A percentile compares a stretch with the other conserved stretches of the same genome.
These are phyloP conservation scores for Ochetophila trinervis DNA, from an alignment of 306 rosid genomes.

Conservation along the genomic window DNA sequence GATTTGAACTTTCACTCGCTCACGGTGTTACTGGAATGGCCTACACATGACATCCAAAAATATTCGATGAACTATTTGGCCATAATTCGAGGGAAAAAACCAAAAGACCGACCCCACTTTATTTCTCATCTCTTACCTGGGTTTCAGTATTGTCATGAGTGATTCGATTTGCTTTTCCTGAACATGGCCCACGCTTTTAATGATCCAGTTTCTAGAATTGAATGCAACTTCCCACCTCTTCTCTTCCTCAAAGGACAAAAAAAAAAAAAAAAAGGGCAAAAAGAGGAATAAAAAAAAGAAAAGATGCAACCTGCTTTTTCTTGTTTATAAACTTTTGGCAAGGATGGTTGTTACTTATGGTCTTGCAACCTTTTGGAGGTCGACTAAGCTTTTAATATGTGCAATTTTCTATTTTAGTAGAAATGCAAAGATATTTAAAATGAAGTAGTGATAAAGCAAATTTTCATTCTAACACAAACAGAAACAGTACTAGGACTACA, in stretches of 20 bases:
- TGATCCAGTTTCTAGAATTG: conserved; percentile 26
- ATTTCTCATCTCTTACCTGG: conserved; percentile 29
- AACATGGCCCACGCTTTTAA: conserved; percentile 22
- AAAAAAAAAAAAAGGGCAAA: neutral
- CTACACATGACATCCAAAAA: conserved; percentile 19
- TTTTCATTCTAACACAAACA: neutral
- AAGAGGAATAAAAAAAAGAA: neutral
- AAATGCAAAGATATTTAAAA: conserved; percentile 11
- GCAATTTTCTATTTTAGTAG: conserved; percentile 28
- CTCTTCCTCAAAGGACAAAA: neutral
- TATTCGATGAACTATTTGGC: conserved; percentile 11
- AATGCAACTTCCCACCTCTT: conserved; percentile 19
- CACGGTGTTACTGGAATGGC: conserved; percentile 22
- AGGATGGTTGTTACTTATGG: conserved; percentile 24
- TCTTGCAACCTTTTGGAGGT: conserved; percentile 33
- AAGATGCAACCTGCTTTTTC: conserved; percentile 31
- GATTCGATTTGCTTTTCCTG: conserved; percentile 31
- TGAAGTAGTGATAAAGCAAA: conserved; percentile 10
- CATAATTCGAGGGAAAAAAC: conserved; percentile 2
- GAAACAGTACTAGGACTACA: neutral
- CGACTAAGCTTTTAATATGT: conserved; percentile 24
- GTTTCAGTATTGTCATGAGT: conserved; percentile 32
- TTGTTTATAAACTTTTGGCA: conserved; percentile 23
- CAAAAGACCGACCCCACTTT: conserved; percentile 28
- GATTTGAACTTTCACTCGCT: conserved; percentile 10